Base-by-base conservation (phyloP, 495 filamentous ascomycete genomes). In the Cercophora newfieldiana region DNA sequence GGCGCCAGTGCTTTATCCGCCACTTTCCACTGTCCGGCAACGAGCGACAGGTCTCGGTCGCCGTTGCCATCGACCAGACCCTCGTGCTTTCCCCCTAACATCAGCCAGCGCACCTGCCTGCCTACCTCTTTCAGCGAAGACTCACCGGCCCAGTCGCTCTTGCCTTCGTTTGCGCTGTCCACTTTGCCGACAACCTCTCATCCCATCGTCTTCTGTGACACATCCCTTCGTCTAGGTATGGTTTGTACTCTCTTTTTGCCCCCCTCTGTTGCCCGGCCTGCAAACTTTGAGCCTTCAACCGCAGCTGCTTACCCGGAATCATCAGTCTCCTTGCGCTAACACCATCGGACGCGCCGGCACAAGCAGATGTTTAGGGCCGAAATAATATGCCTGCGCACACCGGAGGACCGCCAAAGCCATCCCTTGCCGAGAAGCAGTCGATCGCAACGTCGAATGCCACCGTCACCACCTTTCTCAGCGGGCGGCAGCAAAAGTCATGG, bases 381-480 rank as follows among this genome's bases (percentile, higher is more conserved):
- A 51, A 48, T 56, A 70, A 58, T 56, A 69, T 70, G 72, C 66
- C 72, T 16, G 56, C 60, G 60, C 64, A 54, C n/a, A 7, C 56
- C 14, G 58, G 53, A 66, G 29, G 50, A 59, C 55, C n/a, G 19
- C 57, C 30, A 7, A 64, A 50, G 30, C 22, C 60, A 18, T 54
- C 67, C 16, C 21, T 58, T 19, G 57, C 24, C 61, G 66, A 66
- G 48, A 70, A 66, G 14, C 84, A 87, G 10, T 44, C 37, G 65
- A 79, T 91, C 62, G 85, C 83, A 33, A 80, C 81, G 3, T 88
- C 88, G 18, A 95, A 94, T 76, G 86, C 87, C 54, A 93, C 91
- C 16, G 79, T 87, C 59, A 87, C 81, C 67, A 74, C 83, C 37
- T 90, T 92, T 76, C 79, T 91, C 60, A 88, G 89, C 48, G 83